phyloP scores from a whole-genome alignment of 345 rosid genomes.

The Leavenworthia alabamica region DNA sequence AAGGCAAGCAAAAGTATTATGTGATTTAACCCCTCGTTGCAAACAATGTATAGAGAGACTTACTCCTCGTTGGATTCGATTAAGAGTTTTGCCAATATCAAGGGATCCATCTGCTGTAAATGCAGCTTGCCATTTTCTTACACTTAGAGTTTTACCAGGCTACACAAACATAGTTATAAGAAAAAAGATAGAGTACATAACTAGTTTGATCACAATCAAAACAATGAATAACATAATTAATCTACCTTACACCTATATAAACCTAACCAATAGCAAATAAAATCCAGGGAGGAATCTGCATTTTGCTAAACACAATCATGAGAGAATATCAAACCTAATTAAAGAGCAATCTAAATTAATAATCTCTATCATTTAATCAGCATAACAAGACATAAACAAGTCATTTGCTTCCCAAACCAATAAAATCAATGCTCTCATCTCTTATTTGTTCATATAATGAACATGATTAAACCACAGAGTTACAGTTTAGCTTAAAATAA shows the following conservation, averaged over 20 bases:
- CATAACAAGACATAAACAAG: not conserved
- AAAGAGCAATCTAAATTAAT: not conserved
- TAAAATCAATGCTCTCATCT: too few relatives aligned
- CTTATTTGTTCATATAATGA: too few relatives aligned
- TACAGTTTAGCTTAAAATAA: not conserved
- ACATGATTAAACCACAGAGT: too few relatives aligned
- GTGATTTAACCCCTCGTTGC: not conserved
- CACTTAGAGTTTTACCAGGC: conserved; percentile 97
- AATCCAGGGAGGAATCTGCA: not conserved
- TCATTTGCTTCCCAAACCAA: not conserved
- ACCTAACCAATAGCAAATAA: too few relatives aligned
- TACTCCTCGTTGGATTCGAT: conserved; percentile 83
- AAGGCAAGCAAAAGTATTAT: not conserved
- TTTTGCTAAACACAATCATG: not conserved
- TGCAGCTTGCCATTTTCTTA: conserved; percentile 95
- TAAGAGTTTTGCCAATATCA: conserved; percentile 73
- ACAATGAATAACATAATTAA: too few relatives aligned
- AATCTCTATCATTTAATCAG: not conserved
- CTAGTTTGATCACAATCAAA: too few relatives aligned
- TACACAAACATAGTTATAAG: conserved; percentile 28
- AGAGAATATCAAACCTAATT: not conserved
- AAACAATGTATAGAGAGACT: not conserved
- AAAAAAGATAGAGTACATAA: not conserved
- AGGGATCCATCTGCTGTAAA: conserved; percentile 69
- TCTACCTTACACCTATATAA: too few relatives aligned